A percentile compares a stretch with the other conserved stretches of the same genome.
These are phyloP conservation scores for Leccinum fuscescens DNA, from an alignment of 1,284 basidiomycete genomes.

Conservation along the genomic window DNA sequence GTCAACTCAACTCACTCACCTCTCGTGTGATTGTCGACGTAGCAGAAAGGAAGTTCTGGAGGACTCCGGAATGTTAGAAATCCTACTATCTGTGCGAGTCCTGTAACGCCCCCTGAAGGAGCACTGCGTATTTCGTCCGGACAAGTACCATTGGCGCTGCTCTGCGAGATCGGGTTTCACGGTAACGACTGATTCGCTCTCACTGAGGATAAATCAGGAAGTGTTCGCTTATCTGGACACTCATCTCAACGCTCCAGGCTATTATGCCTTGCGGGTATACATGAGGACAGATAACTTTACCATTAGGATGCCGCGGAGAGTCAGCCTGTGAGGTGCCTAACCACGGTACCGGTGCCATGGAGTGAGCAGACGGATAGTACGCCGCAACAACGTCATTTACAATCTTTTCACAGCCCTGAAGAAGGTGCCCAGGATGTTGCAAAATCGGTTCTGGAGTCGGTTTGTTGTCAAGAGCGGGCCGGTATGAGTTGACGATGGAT, in stretches of 20 bases:
- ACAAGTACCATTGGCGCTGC: background rate
- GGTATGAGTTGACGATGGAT: slow-evolving; percentile 22
- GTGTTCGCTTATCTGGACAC: slow-evolving; percentile 8
- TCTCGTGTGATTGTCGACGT: slow-evolving; percentile 1
- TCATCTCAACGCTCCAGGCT: slow-evolving; percentile 1
- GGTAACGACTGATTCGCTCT: background rate
- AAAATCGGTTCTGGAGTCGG: slow-evolving; percentile 6
- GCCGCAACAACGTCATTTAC: slow-evolving; percentile 14
- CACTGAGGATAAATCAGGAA: background rate
- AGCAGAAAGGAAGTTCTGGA: slow-evolving; percentile 4
- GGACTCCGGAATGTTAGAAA: background rate
- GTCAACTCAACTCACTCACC: background rate
- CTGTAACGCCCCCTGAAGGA: slow-evolving; percentile 1
- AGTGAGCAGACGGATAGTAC: slow-evolving; percentile 20
- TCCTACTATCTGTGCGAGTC: slow-evolving; percentile 1
- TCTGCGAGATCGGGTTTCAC: background rate
- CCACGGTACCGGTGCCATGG: slow-evolving; percentile 26
- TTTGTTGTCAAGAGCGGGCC: slow-evolving; percentile 13
- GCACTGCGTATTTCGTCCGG: slow-evolving; percentile 1
- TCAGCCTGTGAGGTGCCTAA: slow-evolving; percentile 14
- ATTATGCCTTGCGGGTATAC: slow-evolving; percentile 5
- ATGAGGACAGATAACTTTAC: slow-evolving; percentile 12
- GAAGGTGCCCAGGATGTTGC: slow-evolving; percentile 4
- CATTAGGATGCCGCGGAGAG: slow-evolving; percentile 19
- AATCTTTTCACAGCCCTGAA: slow-evolving; percentile 26